phyloP scores from a whole-genome alignment of 495 filamentous ascomycete genomes.

The Annulohypoxylon nitens region DNA sequence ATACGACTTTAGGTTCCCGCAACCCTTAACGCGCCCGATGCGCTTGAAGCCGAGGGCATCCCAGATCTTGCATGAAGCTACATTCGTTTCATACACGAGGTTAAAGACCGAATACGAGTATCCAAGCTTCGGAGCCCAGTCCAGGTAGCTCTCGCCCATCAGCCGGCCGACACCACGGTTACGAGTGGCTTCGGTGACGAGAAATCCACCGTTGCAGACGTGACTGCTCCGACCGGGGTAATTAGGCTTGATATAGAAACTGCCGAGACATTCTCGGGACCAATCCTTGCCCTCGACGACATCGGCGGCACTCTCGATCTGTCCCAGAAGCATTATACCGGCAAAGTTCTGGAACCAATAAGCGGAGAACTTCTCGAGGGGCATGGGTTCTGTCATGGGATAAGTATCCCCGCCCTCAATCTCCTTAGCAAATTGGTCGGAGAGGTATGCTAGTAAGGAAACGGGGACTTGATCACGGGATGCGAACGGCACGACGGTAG shows the following conservation, averaged over 20 bases:
- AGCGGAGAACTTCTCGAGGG: slow-evolving; percentile 78
- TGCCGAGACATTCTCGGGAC: slow-evolving; percentile 87
- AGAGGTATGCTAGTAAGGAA: slow-evolving; percentile 82
- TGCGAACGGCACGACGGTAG: slow-evolving; percentile 89
- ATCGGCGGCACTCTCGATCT: slow-evolving; percentile 70
- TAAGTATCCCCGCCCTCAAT: slow-evolving; percentile 98
- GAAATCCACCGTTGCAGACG: slow-evolving; percentile 95
- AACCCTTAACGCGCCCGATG: slow-evolving; percentile 90
- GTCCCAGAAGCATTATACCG: slow-evolving; percentile 91
- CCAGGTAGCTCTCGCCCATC: slow-evolving; percentile 94
- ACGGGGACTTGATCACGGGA: slow-evolving; percentile 79
- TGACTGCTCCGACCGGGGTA: slow-evolving; percentile 97
- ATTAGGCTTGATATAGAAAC: slow-evolving; percentile 97
- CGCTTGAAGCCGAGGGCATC: slow-evolving; percentile 98
- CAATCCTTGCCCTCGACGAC: slow-evolving; percentile 81
- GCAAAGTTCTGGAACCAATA: slow-evolving; percentile 98
- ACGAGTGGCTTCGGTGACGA: slow-evolving; percentile 90
- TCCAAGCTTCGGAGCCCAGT: slow-evolving; percentile 94
- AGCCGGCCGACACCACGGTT: slow-evolving; percentile 90
- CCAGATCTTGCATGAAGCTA: slow-evolving; percentile 95
- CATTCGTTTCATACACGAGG: slow-evolving; percentile 97
- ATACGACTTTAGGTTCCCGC: slow-evolving; percentile 84
- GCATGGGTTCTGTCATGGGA: slow-evolving; percentile 86
- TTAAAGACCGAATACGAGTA: slow-evolving; percentile 99
- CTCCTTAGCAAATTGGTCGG: slow-evolving; percentile 89